Evolutionary conservation across 116 monocot species (phyloP), one percentile per base, ranked within the genome.

Genomic region (Zostera marina): DNA sequence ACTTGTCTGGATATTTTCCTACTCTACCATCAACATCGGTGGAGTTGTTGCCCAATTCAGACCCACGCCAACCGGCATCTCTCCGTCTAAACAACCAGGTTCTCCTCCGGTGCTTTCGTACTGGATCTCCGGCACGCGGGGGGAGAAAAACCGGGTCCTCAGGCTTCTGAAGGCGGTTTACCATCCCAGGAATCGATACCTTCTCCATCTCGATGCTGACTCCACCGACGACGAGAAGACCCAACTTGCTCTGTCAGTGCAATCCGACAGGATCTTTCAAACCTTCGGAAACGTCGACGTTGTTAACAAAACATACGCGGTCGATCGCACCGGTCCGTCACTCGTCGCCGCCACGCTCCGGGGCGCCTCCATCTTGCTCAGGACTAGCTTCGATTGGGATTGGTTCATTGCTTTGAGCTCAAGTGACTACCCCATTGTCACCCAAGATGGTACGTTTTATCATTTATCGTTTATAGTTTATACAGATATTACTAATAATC

Each of bases 351-450:
- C 62, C 60, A 72, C 74, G 15, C 78, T 78, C 21, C 83, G 78
- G 52, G 83, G 74, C 23, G 83, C 75, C 3, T 68, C 83, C 11
- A 41, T 75, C 4, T 61, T 82, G 60, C 78, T 82, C n/a, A 24
- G 63, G 46, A 74, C 72, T 16, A 65, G 63, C 6, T 42, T 54
- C 7, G 72, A 75, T 9, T 82, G 82, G 82, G 82, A 82, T 21
- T 82, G 82, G 82, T 82, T 82, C 71, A 75, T 82, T 53, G 77
- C 78, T 59, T 72, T 83, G 54, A 73, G 72, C 45, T 68, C 75
- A 7, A 75, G 78, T 9, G 78, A 78, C 58, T 83, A 78, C 61
- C 83, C 78, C 11, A 72, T 78, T 54, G 75, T 78, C 54, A 72
- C 78, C 0, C 83, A 78, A 42, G 83, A 83, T 56, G 83, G 79